A percentile compares a stretch with the other conserved stretches of the same genome.
Evolutionary conservation across 331 rosid species (phyloP).

Genomic region (Cucumis variabilis): DNA sequence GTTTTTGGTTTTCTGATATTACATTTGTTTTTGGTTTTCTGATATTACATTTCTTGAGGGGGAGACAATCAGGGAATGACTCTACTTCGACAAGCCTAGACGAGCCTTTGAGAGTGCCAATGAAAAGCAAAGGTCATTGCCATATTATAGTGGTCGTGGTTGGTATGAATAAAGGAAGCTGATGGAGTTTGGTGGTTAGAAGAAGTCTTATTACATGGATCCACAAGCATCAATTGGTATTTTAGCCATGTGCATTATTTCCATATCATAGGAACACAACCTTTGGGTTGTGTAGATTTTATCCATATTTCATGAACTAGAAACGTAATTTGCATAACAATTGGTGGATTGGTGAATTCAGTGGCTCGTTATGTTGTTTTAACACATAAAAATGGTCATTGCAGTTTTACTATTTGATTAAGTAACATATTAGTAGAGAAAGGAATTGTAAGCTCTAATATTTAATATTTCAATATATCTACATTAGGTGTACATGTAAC

Average conservation of each 20-base stretch:
- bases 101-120: constrained; percentile 58
- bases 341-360: neutral
- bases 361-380: neutral
- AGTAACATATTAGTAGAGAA: constrained; percentile 22
- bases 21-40: too few relatives aligned
- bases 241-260: neutral
- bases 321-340: neutral
- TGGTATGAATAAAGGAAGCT: constrained; percentile 99
- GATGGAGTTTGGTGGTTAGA: constrained; percentile 86
- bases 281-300: neutral
- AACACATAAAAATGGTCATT: neutral
- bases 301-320: neutral
- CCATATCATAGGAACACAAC: neutral
- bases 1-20: too few relatives aligned
- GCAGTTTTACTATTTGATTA: neutral
- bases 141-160: constrained; percentile 94
- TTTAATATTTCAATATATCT: neutral
- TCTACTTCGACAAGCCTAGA: too few relatives aligned
- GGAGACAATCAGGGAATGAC: too few relatives aligned
- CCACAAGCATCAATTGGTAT: constrained; percentile 70
- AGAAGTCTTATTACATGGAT: constrained; percentile 98
- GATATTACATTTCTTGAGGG: too few relatives aligned
- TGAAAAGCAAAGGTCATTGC: constrained; percentile 94
- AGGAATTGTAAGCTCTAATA: constrained; percentile 50
- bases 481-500: too few relatives aligned